Evolutionary conservation across 129 eudicot genomes (phyloP).

Genomic region (Centrapalus pauciflorus): DNA sequence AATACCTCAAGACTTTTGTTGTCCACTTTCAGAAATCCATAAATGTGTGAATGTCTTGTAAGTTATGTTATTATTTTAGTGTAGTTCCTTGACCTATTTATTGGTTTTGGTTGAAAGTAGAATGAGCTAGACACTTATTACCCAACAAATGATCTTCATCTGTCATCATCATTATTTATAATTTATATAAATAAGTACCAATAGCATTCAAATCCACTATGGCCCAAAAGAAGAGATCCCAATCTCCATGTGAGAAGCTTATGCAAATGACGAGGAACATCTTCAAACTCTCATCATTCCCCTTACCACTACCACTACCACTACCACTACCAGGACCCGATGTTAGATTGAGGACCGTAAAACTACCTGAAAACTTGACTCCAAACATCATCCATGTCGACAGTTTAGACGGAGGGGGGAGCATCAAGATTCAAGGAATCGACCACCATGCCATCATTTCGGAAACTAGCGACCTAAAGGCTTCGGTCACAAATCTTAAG

Average conservation of each 20-base stretch:
- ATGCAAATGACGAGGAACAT: conserved; percentile 9
- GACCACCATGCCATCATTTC: not conserved
- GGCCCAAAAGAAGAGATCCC: conserved; percentile 12
- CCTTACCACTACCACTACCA: not conserved
- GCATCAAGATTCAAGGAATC: conserved; percentile 14
- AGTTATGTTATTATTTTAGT: too few species aligned
- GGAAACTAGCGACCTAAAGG: not conserved
- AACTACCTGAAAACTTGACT: not conserved
- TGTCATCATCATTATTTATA: too few species aligned
- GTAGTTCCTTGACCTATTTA: too few species aligned
- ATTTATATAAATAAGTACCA: conserved; percentile 12
- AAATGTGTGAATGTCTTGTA: too few species aligned
- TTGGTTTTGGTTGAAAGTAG: too few species aligned
- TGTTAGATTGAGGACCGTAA: not conserved
- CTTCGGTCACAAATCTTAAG: conserved; percentile 19
- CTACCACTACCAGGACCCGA: not conserved
- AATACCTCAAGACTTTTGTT: too few species aligned
- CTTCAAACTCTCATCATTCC: conserved; percentile 13
- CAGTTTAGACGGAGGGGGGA: conserved; percentile 10
- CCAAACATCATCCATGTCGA: not conserved
- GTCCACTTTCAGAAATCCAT: too few species aligned
- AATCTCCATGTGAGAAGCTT: conserved; percentile 17
- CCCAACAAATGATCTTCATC: too few species aligned
- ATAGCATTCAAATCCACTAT: not conserved
- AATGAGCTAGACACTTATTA: too few species aligned